Base-by-base conservation (phyloP, 306 rosid species). In the Echinosophora koreensis region DNA sequence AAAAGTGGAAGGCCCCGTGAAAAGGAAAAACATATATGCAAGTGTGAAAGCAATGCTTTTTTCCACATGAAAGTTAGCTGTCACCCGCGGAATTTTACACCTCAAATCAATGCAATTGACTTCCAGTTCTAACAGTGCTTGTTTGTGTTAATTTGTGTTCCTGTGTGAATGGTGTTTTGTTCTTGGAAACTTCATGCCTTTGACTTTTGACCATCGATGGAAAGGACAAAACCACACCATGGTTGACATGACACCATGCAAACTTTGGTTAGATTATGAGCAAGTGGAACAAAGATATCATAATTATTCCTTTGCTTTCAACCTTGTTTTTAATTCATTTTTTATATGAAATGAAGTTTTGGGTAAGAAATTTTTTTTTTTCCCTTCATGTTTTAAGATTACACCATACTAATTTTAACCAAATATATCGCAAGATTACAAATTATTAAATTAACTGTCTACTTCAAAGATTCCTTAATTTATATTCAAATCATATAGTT, bases 1-100 rank as follows among this genome's bases (percentile, higher is more conserved):
- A 56, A 38, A 71, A 50, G 41, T 46, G 77, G 32, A 8, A 51
- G 58, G 28, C 47, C 39, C 46, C 28, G 84, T 78, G 81, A 70
- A 56, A 66, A 22, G 46, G 11, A 17, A 35, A 71, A 60, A 41
- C 46, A 61, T 75, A 72, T 4, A 76, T 63, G 69, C 78, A 58
- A 84, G 80, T 87, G 80, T 92, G 98, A 94, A 92, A 86, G 88
- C 69, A 60, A 51, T 56, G 57, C 39, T 44, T 44, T 76, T 76
- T 85, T 81, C 84, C 71, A 71, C 82, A 68, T 72, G 82, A 64
- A 69, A 77, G 55, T 69, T 70, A 82, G 89, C 95, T 86, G 98
- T 77, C 92, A 89, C 9, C 16, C 42, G 37, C 70, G 64, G 57
- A 73, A 71, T 60, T 60, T 35, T 44, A 74, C 86, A 65, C 38